phyloP scores from a whole-genome alignment of 1,284 basidiomycete species.

The Ceratobasidium papillatum region DNA sequence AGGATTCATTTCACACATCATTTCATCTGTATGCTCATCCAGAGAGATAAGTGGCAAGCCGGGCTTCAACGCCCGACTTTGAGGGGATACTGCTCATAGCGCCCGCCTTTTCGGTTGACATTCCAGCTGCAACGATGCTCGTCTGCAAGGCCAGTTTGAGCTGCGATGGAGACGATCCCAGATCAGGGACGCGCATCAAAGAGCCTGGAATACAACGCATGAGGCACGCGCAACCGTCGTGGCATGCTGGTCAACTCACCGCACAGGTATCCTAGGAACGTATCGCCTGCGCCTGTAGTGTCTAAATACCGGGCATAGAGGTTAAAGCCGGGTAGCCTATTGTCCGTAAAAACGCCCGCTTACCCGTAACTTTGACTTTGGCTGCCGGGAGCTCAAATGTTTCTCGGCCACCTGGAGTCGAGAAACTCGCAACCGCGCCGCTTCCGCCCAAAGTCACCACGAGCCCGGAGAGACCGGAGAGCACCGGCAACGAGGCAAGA shows the following conservation, averaged over 20 bases:
- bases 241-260: conserved; percentile 15
- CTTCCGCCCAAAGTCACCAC: conserved; percentile 30
- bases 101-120: conserved; percentile 29
- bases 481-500: conserved; percentile 30
- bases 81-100: conserved; percentile 38
- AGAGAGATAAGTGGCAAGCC: conserved; percentile 22
- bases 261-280: conserved; percentile 34
- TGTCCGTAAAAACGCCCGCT: conserved; percentile 5
- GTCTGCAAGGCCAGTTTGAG: conserved; percentile 23
- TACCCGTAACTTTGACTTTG: conserved; percentile 34
- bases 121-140: conserved; percentile 32
- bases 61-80: conserved; percentile 23
- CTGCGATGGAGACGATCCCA: neutral
- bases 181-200: conserved; percentile 27
- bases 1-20: neutral
- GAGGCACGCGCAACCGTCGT: neutral
- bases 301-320: conserved; percentile 8
- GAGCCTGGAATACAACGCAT: conserved; percentile 11
- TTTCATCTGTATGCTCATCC: conserved; percentile 7
- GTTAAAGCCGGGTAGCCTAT: neutral
- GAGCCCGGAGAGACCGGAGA: conserved; percentile 33
- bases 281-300: conserved; percentile 39
- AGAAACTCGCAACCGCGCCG: conserved; percentile 33
- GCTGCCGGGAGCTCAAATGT: conserved; percentile 36
- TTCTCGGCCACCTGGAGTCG: conserved; percentile 31